Evolutionary conservation across 345 rosid genomes (phyloP), one percentile per base, ranked within the genome.

Genomic region (Hevea brasiliensis): DNA sequence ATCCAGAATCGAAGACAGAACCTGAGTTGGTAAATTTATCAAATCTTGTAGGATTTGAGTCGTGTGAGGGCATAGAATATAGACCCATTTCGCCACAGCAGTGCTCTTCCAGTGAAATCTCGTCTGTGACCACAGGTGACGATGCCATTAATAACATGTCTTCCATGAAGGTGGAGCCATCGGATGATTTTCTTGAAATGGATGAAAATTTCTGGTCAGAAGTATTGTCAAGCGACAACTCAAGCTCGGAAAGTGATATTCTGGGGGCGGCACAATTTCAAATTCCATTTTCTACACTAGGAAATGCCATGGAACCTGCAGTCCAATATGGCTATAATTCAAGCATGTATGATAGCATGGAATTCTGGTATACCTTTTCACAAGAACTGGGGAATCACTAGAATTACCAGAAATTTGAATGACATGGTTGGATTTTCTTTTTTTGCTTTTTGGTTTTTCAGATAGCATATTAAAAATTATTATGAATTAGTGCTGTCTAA

Each of bases 181-280:
- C 74, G 14, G 83, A 75, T 17, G 71, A 73, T 63, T 59, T 80
- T 17, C 65, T 74, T 9, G 86, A 76, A 3, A 77, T 83, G 40
- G 90, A 85, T 68, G 88, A 88, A 29, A 73, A 76, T 48, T 88
- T 86, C 50, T 85, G 90, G 90, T 72, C 78, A 4, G 89, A 86
- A 35, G 82, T 85, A 13, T 61, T 85, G 54, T 85, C 84, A 58
- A 78, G 71, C 26, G 85, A 84, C 29, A 51, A 42, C 27, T 63
- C 79, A 17, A 74, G 60, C 60, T 32, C n/a, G n/a, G 55, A 26
- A 15, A 65, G 65, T n/a, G 79, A 81, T 64, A 73, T 60, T 51
- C 50, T 74, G 0, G 74, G 64, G 7, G 47, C 70, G 3, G 58
- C 60, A 12, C 56, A 77, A 1, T 4, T 51, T 50, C 74, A 72